A percentile compares a stretch with the other conserved stretches of the same genome.
Evolutionary conservation across 2,329 filamentous ascomycete species (phyloP).

Genomic region (Nigrospora sphaerica): DNA sequence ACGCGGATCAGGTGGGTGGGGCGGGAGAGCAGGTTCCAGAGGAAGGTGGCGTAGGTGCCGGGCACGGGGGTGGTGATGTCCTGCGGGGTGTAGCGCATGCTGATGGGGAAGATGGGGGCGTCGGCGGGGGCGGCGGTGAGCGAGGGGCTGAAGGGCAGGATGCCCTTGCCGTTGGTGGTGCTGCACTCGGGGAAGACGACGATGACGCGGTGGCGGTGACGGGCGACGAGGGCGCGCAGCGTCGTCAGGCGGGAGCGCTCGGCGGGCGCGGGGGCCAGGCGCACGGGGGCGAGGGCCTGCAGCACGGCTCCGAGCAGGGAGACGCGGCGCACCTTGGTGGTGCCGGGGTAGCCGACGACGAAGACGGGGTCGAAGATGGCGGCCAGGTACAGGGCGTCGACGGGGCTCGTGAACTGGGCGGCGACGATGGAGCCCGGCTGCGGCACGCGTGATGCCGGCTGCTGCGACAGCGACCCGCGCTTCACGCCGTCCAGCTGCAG

Average conservation of each 20-base stretch:
- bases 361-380: conserved; percentile 96
- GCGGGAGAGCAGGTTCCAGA: conserved; percentile 80
- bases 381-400: conserved; percentile 89
- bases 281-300: conserved; percentile 57
- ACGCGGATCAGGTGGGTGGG: conserved; percentile 88
- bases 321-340: conserved; percentile 66
- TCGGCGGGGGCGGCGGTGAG: conserved; percentile 60
- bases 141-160: conserved; percentile 74
- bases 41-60: conserved; percentile 60
- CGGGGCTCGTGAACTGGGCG: conserved; percentile 82
- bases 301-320: conserved; percentile 69
- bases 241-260: conserved; percentile 46
- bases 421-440: conserved; percentile 77
- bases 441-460: conserved; percentile 68
- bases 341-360: conserved; percentile 73
- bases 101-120: conserved; percentile 83
- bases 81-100: conserved; percentile 77
- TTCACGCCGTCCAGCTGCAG: conserved; percentile 96
- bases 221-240: conserved; percentile 53
- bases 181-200: conserved; percentile 91
- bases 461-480: conserved; percentile 75
- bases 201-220: conserved; percentile 68
- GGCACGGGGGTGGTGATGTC: conserved; percentile 91
- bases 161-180: conserved; percentile 87
- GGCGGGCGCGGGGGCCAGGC: conserved; percentile 36